Conservation (phyloP, 2,329 filamentous ascomycete genomes). For the Hymenoscyphus fraxineus region DNA sequence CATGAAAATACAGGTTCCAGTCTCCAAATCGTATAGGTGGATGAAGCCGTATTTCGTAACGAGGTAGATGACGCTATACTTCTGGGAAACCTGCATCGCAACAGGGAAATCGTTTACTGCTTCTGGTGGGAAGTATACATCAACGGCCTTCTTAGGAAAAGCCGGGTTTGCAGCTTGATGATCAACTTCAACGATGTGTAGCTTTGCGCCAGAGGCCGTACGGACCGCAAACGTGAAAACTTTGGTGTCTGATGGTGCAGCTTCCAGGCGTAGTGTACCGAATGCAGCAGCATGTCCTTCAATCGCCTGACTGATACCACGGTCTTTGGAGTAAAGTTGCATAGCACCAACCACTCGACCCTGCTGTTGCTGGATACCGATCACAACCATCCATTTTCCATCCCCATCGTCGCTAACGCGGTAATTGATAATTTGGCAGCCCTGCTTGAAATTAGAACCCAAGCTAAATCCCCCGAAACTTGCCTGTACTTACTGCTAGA, state of each 20-base stretch:
- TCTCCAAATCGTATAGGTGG: slow-evolving; percentile 96
- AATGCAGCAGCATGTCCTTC: slow-evolving; percentile 97
- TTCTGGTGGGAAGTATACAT: slow-evolving; percentile 95
- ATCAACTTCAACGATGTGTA: slow-evolving; percentile 97
- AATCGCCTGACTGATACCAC: slow-evolving; percentile 95
- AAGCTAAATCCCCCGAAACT: not conserved
- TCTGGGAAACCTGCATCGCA: slow-evolving; percentile 92
- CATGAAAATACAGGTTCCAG: slow-evolving; percentile 95
- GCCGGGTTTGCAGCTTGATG: slow-evolving; percentile 83
- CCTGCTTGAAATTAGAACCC: slow-evolving; percentile 47
- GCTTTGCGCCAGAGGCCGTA: slow-evolving; percentile 82
- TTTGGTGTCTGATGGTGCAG: slow-evolving; percentile 85
- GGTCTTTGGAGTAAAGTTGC: slow-evolving; percentile 94
- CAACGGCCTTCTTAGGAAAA: slow-evolving; percentile 93
- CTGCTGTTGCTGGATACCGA: slow-evolving; percentile 90
- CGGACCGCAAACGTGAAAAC: slow-evolving; percentile 96
- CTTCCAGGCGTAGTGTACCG: slow-evolving; percentile 82
- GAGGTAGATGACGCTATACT: slow-evolving; percentile 95
- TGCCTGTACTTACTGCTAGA: slow-evolving; percentile 61
- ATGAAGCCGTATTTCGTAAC: slow-evolving; percentile 99
- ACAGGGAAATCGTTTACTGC: slow-evolving; percentile 97
- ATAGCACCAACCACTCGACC: slow-evolving; percentile 93
- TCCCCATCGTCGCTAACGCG: slow-evolving; percentile 92
- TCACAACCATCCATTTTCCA: slow-evolving; percentile 96
- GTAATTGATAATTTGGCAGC: slow-evolving; percentile 99